Evolutionary conservation across 2,329 filamentous ascomycete genomes (phyloP), one percentile per base, ranked within the genome.

Genomic region (Nothophaeocryptopus gaeumannii): DNA sequence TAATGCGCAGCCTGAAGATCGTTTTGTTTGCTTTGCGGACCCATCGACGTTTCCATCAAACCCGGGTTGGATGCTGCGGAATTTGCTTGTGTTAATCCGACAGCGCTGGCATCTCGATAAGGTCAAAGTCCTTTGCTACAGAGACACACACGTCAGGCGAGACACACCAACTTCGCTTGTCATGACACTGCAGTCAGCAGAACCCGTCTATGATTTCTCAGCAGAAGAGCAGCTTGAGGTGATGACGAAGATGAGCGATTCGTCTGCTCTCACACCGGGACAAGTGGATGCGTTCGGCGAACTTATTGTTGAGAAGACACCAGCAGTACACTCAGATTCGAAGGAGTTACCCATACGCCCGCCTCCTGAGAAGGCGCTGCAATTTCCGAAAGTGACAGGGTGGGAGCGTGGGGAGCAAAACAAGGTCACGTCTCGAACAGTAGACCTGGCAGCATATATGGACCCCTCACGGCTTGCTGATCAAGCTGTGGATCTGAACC

Each of bases 401-500:
- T 99, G 93, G 93, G 93, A 97, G 70, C 83, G 92, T 45, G 89
- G 90, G 55, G 78, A 82, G 13, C 78, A 81, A 16, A 86, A 87
- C 20, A 96, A 95, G 66, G 75, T 97, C 13, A 81, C 82, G 13
- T 84, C 88, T 12, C 84, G 88, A 58, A 80, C 86, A 13, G 89
- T 89, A 11, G 89, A 95, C 63, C 77, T 99, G 8, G 86, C 87
- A 14, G 89, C 93, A 62, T 95, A 96, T 62, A 92, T 99, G 86
- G 91, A 99, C 65, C 92, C 93, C 5, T 76, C 80, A 31, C 84
- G 85, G 60, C 76, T 97, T 13, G 93, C 93, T 15, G 91, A 97
- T 66, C 90, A 95, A 67, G 90, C 91, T 0, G 92, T 97, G 8
- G 93, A 99, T 64, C 78, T 99, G 51, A 99, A 99, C 64, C 77